Evolutionary conservation across 305 asterid genomes (phyloP), one percentile per base, ranked within the genome.

Genomic region (Vinca major): DNA sequence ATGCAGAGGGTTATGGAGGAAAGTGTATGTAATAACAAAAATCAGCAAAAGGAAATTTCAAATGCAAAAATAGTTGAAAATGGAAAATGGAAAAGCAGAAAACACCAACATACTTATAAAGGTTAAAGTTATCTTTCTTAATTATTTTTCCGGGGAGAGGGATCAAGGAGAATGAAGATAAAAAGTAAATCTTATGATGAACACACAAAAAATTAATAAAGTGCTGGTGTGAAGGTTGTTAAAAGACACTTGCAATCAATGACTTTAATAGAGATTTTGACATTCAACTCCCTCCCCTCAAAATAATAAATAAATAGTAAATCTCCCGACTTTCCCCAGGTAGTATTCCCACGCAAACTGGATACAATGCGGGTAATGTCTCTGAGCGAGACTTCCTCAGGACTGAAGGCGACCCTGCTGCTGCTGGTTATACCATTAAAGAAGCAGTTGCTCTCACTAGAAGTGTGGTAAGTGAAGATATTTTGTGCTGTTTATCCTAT

Each of bases 381-480:
- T 79, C 90, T 1, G 80, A 81, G 71, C 95, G 96, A 51, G 99
- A 91, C 83, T 87, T 83, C 76, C 85, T 91, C 71, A 90, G 96
- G 76, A 93, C 97, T 62, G 96, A 91, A 77, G 99, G 99, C 75
- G 95, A 93, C 72, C 99, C 99, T 71, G 90, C 93, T 71, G 97
- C 91, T 78, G 86, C 82, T 81, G 96, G 99, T 70, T 93, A 93
- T 83, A 86, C 99, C 70, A 83, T 93, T 67, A 88, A 84, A 75
- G 99, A 93, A 84, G 96, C 96, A 63, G 79, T 91, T 50, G 90
- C 91, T 77, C 86, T 93, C 51, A 75, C 87, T 64, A 87, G 96
- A 78, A 93, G 99, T 73, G 88, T 91, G 87, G 99, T 93, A 61
- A 81, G 95, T 85, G 70, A 73, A 67, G 65, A 66, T 62, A 43